phyloP scores from a whole-genome alignment of 208 protist genomes.

The Naegleria fowleri region DNA sequence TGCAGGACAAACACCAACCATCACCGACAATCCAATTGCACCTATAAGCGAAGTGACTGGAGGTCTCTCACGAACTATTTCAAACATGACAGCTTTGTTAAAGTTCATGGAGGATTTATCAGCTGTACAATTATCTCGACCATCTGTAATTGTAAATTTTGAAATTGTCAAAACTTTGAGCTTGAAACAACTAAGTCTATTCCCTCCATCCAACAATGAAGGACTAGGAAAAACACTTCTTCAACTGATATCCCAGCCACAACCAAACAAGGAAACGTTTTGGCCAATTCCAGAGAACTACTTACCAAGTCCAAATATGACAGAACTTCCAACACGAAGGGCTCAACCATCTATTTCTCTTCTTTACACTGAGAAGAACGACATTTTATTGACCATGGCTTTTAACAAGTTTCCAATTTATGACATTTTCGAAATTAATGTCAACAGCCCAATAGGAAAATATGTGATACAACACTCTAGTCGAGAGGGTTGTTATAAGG shows the following conservation, averaged over 20 bases:
- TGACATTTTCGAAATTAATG: constrained; percentile 12
- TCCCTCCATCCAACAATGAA: background rate
- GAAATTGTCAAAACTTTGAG: background rate
- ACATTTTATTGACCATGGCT: background rate
- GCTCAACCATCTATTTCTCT: constrained; percentile 14
- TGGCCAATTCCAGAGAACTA: constrained; percentile 25
- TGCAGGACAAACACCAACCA: background rate
- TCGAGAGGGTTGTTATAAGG: background rate
- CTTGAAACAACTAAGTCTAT: background rate
- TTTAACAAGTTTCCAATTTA: constrained; percentile 3
- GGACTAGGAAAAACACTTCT: background rate
- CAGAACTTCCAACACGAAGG: background rate
- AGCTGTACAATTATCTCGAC: background rate
- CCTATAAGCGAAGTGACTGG: constrained; percentile 20
- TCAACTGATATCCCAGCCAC: background rate
- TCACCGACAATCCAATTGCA: background rate
- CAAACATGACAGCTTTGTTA: background rate
- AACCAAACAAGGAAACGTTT: background rate
- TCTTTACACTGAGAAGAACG: background rate
- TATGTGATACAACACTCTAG: background rate
- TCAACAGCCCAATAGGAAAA: background rate
- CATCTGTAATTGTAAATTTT: constrained; percentile 6
- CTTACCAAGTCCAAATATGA: background rate
- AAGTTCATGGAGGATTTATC: constrained; percentile 1
- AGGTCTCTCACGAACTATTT: background rate